Conservation (phyloP, 345 rosid species). For the Pistacia vera region DNA sequence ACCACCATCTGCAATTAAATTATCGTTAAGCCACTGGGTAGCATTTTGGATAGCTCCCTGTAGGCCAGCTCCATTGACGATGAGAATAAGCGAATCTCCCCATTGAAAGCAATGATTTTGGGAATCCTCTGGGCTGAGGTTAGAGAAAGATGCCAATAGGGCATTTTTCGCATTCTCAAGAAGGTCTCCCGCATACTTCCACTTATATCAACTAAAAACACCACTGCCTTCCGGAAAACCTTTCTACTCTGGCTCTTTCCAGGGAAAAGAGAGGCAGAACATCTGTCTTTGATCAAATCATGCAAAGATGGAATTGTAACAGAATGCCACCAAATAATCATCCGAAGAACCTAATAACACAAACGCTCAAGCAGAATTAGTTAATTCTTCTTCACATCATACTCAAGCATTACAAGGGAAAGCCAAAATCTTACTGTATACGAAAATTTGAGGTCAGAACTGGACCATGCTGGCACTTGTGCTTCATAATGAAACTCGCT, state of each 20-base stretch:
- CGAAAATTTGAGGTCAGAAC: conserved; percentile 57
- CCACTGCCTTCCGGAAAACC: conserved; percentile 78
- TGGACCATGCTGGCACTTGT: conserved; percentile 74
- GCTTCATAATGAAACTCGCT: conserved; percentile 65
- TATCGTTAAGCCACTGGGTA: conserved; percentile 59
- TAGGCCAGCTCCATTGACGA: conserved; percentile 69
- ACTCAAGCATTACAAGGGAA: not conserved
- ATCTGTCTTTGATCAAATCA: conserved; percentile 75
- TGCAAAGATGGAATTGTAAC: conserved; percentile 57
- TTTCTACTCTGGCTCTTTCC: conserved; percentile 59
- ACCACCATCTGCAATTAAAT: conserved; percentile 59
- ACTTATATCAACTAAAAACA: conserved; percentile 78
- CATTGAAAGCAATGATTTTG: conserved; percentile 85
- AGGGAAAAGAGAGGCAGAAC: conserved; percentile 79
- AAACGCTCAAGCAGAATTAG: not conserved
- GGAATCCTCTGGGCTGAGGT: conserved; percentile 66
- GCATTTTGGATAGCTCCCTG: conserved; percentile 51
- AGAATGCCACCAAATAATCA: conserved; percentile 70
- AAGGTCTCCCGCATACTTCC: conserved; percentile 81
- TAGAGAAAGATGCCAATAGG: conserved; percentile 47
- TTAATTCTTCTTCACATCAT: not conserved
- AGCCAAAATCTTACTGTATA: conserved; percentile 49
- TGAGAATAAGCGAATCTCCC: conserved; percentile 60
- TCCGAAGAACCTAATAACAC: conserved; percentile 51
- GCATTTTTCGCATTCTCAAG: conserved; percentile 69